Conservation (phyloP, 179 eudicot genomes). For the Nepenthes alata region DNA sequence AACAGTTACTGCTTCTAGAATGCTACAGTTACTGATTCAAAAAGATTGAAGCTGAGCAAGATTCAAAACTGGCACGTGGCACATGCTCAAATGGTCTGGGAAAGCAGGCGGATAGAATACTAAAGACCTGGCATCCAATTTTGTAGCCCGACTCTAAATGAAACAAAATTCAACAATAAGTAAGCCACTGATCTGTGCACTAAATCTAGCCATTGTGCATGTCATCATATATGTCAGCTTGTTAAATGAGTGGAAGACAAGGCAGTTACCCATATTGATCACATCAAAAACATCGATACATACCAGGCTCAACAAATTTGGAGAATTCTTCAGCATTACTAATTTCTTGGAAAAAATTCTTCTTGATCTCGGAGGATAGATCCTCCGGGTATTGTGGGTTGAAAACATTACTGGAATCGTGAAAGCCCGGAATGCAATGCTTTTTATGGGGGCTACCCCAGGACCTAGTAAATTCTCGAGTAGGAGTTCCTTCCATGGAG, state of each 20-base stretch:
- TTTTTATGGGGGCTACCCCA: constrained; percentile 31
- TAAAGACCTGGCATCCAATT: too few species aligned
- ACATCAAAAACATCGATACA: constrained; percentile 9
- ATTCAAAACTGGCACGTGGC: too few species aligned
- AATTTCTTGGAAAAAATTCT: constrained; percentile 69
- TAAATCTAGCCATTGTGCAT: too few species aligned
- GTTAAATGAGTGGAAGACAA: neutral
- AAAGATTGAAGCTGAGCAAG: too few species aligned
- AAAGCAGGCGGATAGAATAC: too few species aligned
- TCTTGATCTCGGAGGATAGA: constrained; percentile 48
- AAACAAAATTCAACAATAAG: too few species aligned
- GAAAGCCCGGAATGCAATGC: constrained; percentile 29
- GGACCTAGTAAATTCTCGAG: constrained; percentile 26
- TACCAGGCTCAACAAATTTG: constrained; percentile 67
- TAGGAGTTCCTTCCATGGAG: constrained; percentile 54
- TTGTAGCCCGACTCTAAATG: too few species aligned
- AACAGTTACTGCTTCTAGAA: too few species aligned
- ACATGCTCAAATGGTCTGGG: too few species aligned
- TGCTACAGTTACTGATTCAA: too few species aligned
- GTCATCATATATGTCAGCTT: neutral
- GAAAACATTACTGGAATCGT: constrained; percentile 24
- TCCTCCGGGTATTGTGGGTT: constrained; percentile 30
- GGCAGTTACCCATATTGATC: constrained; percentile 1
- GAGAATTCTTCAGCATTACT: constrained; percentile 74
- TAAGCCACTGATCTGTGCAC: too few species aligned